A percentile compares a stretch with the other conserved stretches of the same genome.
These are phyloP conservation scores for Aleurites moluccanus DNA, from an alignment of 441 rosid species.

Conservation along the genomic window DNA sequence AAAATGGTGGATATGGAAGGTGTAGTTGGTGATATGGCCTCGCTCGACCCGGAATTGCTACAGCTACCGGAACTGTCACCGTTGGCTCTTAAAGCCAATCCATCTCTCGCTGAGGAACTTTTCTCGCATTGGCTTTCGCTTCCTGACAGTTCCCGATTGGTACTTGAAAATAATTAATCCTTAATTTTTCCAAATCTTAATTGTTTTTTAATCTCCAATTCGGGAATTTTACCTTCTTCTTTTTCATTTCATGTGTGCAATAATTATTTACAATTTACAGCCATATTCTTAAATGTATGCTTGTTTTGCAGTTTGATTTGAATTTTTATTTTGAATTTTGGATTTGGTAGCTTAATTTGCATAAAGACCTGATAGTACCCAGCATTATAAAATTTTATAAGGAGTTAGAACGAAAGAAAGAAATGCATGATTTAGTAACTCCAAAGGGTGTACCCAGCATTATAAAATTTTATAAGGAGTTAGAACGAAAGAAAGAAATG, in stretches of 20 bases:
- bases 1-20: slow-evolving; percentile 44
- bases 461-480: neutral
- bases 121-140: slow-evolving; percentile 90
- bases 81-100: slow-evolving; percentile 47
- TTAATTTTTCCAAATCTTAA: neutral
- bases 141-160: slow-evolving; percentile 65
- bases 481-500: neutral
- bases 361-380: neutral
- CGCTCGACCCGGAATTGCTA: slow-evolving; percentile 58
- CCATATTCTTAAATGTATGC: neutral
- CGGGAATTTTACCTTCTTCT: neutral
- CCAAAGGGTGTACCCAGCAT: neutral
- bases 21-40: slow-evolving; percentile 35
- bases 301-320: neutral
- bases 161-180: slow-evolving; percentile 18
- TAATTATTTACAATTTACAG: neutral
- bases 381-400: neutral
- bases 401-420: neutral
- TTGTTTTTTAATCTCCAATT: neutral
- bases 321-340: neutral
- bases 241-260: neutral
- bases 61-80: slow-evolving; percentile 71
- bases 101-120: slow-evolving; percentile 51
- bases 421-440: neutral
- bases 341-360: slow-evolving; percentile 1